phyloP scores from a whole-genome alignment of 345 rosid genomes.

The Erysimum cheiranthoides region DNA sequence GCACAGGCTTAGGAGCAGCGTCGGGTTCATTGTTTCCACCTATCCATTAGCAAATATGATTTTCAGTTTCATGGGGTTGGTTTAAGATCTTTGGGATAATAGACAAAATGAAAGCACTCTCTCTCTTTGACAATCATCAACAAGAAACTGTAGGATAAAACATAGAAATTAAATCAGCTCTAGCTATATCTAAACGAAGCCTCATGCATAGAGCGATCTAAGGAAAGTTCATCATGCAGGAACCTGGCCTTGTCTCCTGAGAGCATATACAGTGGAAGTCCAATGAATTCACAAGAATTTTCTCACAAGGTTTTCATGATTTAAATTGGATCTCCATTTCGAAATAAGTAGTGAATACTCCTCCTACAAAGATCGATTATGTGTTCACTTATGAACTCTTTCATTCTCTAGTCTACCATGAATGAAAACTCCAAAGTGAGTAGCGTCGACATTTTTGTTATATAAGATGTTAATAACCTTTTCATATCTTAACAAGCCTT shows the following conservation, averaged over 20 bases:
- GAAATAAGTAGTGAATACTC: not conserved
- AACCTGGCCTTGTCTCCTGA: constrained; percentile 5
- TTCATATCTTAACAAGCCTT: constrained; percentile 22
- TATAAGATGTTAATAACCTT: not conserved
- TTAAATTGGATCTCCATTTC: not conserved
- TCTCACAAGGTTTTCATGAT: not conserved
- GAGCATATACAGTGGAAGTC: not conserved
- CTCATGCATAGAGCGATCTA: not conserved
- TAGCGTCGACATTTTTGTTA: not conserved
- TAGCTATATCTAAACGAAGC: constrained; percentile 3
- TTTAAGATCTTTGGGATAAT: constrained; percentile 3
- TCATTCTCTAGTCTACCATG: constrained; percentile 7
- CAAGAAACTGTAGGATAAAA: constrained; percentile 5
- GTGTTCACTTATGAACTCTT: not conserved
- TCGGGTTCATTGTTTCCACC: constrained; percentile 63
- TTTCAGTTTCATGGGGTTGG: constrained; percentile 26
- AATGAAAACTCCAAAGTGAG: not conserved
- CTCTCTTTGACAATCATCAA: constrained; percentile 10
- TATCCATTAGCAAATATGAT: constrained; percentile 21
- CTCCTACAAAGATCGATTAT: not conserved
- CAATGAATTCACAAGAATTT: not conserved
- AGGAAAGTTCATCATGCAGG: constrained; percentile 5
- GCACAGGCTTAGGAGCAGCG: constrained; percentile 37
- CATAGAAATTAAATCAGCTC: not conserved
- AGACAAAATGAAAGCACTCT: not conserved